phyloP scores from a whole-genome alignment of 1,284 basidiomycete species.

The Malassezia pachydermatis region DNA sequence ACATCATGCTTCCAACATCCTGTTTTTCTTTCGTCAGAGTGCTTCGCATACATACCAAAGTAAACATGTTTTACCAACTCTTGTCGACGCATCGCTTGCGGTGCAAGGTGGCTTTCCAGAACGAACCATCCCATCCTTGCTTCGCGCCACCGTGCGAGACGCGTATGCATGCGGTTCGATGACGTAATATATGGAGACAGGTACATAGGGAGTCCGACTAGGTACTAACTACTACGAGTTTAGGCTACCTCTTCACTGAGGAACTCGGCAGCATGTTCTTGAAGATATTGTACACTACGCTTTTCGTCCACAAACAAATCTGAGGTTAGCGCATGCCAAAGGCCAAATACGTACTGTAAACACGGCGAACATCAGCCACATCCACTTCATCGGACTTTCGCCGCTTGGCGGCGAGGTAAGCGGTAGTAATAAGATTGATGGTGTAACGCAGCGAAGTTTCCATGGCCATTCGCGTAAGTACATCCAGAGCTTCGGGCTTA shows the following conservation, averaged over 20 bases:
- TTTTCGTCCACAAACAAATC: slow-evolving; percentile 79
- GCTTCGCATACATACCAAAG: slow-evolving; percentile 6
- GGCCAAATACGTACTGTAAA: slow-evolving; percentile 52
- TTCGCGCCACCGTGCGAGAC: not conserved
- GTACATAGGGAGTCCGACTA: no score
- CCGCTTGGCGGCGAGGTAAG: slow-evolving; percentile 68
- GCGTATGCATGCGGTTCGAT: no score
- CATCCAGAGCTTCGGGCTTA: slow-evolving; percentile 61
- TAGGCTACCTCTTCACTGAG: slow-evolving; percentile 43
- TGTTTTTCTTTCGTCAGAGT: slow-evolving; percentile 29
- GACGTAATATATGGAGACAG: no score
- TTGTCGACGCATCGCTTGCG: not conserved
- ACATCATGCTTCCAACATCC: slow-evolving; percentile 43
- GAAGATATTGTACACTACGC: slow-evolving; percentile 79
- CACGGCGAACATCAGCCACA: slow-evolving; percentile 69
- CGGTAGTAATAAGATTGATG: slow-evolving; percentile 82
- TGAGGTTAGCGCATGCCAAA: not conserved
- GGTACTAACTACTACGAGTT: not conserved
- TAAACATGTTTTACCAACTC: slow-evolving; percentile 6
- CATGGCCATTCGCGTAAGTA: slow-evolving; percentile 72
- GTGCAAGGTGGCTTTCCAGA: not conserved
- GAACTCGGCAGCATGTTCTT: slow-evolving; percentile 65
- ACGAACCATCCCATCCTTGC: not conserved
- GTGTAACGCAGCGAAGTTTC: slow-evolving; percentile 69
- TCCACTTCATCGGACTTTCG: slow-evolving; percentile 65